These are phyloP conservation scores for Coemansia sp. DNA, from an alignment of 192 early-diverging fungal species.

Conservation along the genomic window DNA sequence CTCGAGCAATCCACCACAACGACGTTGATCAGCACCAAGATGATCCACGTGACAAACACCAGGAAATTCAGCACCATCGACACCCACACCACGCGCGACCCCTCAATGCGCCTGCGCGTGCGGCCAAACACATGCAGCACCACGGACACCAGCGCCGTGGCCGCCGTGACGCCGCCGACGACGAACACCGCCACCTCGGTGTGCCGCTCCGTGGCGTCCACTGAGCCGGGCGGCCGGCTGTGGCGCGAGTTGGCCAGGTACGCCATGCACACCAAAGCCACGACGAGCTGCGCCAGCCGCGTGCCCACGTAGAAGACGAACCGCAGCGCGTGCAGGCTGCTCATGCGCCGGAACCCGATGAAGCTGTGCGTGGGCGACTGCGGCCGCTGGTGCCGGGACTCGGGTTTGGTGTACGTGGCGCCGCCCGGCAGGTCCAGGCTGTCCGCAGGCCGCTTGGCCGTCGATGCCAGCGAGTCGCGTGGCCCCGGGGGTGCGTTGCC, in stretches of 20 bases:
- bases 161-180: slow-evolving; percentile 25
- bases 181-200: slow-evolving; percentile 30
- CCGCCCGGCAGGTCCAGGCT: neutral
- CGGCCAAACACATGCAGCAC: slow-evolving; percentile 29
- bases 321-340: slow-evolving; percentile 19
- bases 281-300: slow-evolving; percentile 24
- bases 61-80: slow-evolving; percentile 30
- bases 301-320: slow-evolving; percentile 30
- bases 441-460: slow-evolving; percentile 5
- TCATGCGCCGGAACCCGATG: slow-evolving; percentile 30
- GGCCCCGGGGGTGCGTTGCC: neutral
- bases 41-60: slow-evolving; percentile 36
- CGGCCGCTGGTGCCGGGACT: neutral
- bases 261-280: slow-evolving; percentile 36
- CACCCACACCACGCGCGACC: slow-evolving; percentile 28
- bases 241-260: slow-evolving; percentile 30
- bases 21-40: slow-evolving; percentile 42
- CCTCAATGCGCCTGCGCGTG: slow-evolving; percentile 27
- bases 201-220: slow-evolving; percentile 17
- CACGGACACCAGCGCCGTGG: slow-evolving; percentile 24
- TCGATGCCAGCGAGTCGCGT: neutral
- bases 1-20: slow-evolving; percentile 42
- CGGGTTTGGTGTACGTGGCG: slow-evolving; percentile 1
- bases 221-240: slow-evolving; percentile 11
- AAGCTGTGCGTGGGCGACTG: slow-evolving; percentile 9